Percentiles rank a stretch among this genome's conserved stretches.
Evolutionary conservation across 371 early-diverging fungal genomes (phyloP).

Genomic region (Saksenaea oblongispora): DNA sequence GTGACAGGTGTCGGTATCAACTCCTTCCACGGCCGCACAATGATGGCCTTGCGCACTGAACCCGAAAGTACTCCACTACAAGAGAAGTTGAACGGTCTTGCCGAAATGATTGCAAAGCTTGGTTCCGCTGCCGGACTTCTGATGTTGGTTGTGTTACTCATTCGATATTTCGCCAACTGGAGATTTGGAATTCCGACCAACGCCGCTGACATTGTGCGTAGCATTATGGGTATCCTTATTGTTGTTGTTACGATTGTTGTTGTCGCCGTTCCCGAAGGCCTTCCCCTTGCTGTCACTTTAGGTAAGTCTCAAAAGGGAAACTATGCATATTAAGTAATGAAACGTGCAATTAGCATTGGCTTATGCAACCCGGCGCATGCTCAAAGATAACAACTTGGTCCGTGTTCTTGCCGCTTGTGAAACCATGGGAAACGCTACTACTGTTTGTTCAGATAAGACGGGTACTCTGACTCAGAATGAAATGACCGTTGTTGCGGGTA

Average conservation of each 20-base stretch:
- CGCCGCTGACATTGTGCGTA: constrained; percentile 47
- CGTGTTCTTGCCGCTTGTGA: constrained; percentile 90
- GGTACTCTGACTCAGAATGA: constrained; percentile 90
- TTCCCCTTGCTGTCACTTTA: constrained; percentile 76
- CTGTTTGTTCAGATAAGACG: constrained; percentile 91
- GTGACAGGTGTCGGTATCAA: constrained; percentile 72
- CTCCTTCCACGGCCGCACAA: constrained; percentile 76
- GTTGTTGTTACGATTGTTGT: constrained; percentile 74
- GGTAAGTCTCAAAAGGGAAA: constrained; percentile 19
- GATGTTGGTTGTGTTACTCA: constrained; percentile 64
- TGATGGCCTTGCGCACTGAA: constrained; percentile 73
- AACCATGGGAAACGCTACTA: constrained; percentile 93
- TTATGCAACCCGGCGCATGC: constrained; percentile 80
- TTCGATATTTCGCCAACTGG: constrained; percentile 62
- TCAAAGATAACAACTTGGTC: constrained; percentile 90
- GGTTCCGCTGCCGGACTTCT: constrained; percentile 68
- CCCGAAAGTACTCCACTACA: constrained; percentile 74
- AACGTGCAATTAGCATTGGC: constrained; percentile 57
- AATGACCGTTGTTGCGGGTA: constrained; percentile 85
- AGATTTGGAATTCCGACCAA: constrained; percentile 27
- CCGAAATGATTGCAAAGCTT: constrained; percentile 72
- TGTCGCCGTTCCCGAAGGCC: constrained; percentile 84
- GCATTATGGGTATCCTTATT: constrained; percentile 68
- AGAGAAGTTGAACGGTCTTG: constrained; percentile 66
- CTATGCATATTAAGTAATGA: neutral